A percentile compares a stretch with the other conserved stretches of the same genome.
phyloP scores from a whole-genome alignment of 2,329 filamentous ascomycete species.

The Nemania sp. region DNA sequence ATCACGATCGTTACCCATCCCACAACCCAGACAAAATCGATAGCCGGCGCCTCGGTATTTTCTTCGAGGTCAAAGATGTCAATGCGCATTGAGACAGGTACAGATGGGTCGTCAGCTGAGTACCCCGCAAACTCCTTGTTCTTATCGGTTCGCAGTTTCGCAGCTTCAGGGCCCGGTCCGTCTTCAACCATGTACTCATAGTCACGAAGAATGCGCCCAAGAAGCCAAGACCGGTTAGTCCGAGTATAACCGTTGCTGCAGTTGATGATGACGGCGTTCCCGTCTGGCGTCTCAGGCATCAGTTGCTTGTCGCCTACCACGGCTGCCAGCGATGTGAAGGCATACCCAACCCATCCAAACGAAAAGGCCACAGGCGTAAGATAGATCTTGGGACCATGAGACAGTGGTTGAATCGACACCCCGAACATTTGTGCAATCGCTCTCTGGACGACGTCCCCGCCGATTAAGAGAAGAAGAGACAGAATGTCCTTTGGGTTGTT shows the following conservation, averaged over 20 bases:
- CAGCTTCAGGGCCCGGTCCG: background rate
- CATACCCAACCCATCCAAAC: slow-evolving; percentile 30
- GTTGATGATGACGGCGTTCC: slow-evolving; percentile 9
- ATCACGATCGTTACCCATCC: background rate
- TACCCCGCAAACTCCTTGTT: too few species aligned
- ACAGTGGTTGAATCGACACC: background rate
- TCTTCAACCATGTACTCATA: background rate
- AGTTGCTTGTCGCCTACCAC: slow-evolving; percentile 24
- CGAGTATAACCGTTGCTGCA: slow-evolving; percentile 13
- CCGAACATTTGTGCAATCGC: slow-evolving; percentile 25
- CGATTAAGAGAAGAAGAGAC: slow-evolving; percentile 27
- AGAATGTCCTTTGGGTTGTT: slow-evolving; percentile 28
- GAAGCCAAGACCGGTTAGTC: slow-evolving; percentile 23
- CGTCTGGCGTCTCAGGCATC: background rate
- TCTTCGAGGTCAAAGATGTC: background rate
- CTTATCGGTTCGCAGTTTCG: background rate
- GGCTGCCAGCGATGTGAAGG: slow-evolving; percentile 21
- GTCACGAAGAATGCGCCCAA: slow-evolving; percentile 27
- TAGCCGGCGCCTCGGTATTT: background rate
- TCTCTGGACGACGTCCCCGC: slow-evolving; percentile 28
- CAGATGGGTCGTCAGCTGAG: background rate
- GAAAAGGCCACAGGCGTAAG: slow-evolving; percentile 28
- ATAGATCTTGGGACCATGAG: background rate
- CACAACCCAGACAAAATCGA: background rate
- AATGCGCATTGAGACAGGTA: background rate